Evolutionary conservation across 2,329 filamentous ascomycete species (phyloP).

Genomic region (Hansfordia pulvinata): DNA sequence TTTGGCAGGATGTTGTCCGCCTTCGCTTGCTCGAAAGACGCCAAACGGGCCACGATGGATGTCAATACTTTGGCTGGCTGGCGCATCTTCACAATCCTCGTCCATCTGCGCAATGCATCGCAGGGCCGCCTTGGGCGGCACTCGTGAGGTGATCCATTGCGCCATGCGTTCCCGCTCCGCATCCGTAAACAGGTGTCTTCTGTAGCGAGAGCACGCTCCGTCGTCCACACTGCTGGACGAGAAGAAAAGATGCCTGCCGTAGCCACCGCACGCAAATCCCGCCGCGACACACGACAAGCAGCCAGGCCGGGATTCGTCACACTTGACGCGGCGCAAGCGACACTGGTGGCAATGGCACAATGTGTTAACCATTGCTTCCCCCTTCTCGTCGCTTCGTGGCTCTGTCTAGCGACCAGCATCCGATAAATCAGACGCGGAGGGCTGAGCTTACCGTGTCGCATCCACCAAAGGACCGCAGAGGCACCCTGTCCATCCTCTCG

Average conservation of each 20-base stretch:
- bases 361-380: no score
- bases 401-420: background rate
- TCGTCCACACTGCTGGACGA: constrained; percentile 10
- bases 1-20: no score
- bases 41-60: constrained; percentile 5
- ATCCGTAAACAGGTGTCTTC: constrained; percentile 21
- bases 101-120: constrained; percentile 13
- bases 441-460: constrained; percentile 3
- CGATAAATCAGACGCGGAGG: background rate
- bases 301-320: constrained; percentile 19
- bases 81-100: constrained; percentile 11
- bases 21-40: constrained; percentile 3
- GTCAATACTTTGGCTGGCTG: constrained; percentile 2
- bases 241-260: constrained; percentile 22
- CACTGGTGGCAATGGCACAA: no score
- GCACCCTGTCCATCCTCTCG: no score
- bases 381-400: no score
- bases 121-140: constrained; percentile 11
- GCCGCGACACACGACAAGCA: constrained; percentile 16
- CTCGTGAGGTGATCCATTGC: constrained; percentile 13
- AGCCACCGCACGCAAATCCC: constrained; percentile 17
- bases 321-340: constrained; percentile 22
- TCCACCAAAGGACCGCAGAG: constrained; percentile 13
- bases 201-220: constrained; percentile 14
- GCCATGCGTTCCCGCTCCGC: constrained; percentile 21